Evolutionary conservation across 371 early-diverging fungal genomes (phyloP), one percentile per base, ranked within the genome.

Genomic region (Apophysomyces ossiformis): DNA sequence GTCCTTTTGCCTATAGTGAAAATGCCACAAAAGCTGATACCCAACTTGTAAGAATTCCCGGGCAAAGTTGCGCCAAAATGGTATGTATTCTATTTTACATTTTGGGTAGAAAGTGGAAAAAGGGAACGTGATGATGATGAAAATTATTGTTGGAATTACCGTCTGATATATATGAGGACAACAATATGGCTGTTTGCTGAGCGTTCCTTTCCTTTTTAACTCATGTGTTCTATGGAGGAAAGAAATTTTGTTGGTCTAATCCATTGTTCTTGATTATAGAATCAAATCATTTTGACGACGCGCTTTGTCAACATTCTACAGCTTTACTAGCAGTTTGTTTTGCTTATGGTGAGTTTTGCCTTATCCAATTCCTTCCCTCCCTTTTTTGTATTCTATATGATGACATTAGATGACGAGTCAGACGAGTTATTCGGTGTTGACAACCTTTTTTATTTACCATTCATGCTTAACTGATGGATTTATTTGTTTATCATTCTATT

Each of bases 361-460:
- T 18, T 35, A 21, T 32, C 47, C 4, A 15, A 43, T 64, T 36
- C 37, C 62, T 57, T 43, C 56, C 37, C 36, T 54, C 36, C 41
- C 43, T 61, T 43, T 36, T 54, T 36, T 54, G 37, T 61, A 13
- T 60, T 65, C 65, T 39, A 73, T 65, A 74, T 75, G 82, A 86
- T 85, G 86, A 86, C 66, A 73, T 75, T 88, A 88, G 88, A 88
- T 88, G 88, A 88, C 88, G 88, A 88, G 88, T 88, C 88, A 77
- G 88, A 88, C 67, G 87, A 88, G 88, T 85, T 70, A 72, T 85
- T 88, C 87, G 70, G 72, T 88, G 88, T 83, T 76, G 88, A 88
- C 63, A 87, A 71, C 76, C 74, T 72, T 65, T 77, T 74, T 78
- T 78, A 73, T 73, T 71, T 84, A 79, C 85, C 84, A 85, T 87